A percentile compares a stretch with the other conserved stretches of the same genome.
Evolutionary conservation across 225 moss, liverwort and hornwort genomes (phyloP).

Genomic region (Lunularia cruciata): DNA sequence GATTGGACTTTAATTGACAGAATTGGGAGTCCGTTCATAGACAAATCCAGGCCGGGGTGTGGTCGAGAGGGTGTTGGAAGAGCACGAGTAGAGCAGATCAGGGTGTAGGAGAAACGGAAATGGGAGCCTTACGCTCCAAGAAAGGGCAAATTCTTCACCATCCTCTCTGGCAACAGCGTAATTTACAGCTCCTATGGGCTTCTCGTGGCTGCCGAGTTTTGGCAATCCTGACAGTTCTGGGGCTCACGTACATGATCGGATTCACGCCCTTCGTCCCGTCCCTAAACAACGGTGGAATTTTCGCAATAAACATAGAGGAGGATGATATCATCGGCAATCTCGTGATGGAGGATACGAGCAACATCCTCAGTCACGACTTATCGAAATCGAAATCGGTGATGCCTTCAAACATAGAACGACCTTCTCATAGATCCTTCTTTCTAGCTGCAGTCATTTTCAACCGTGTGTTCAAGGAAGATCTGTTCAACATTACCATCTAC

Average conservation of each 20-base stretch:
- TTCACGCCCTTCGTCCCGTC: conserved; percentile 10
- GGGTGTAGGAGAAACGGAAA: too few relatives aligned
- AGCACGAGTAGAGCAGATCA: too few relatives aligned
- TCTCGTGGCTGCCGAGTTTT: conserved; percentile 25
- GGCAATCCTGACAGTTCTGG: conserved; percentile 15
- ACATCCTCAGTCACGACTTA: conserved; percentile 21
- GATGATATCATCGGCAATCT: conserved; percentile 8
- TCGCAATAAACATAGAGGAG: neutral
- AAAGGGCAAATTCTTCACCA: conserved; percentile 3
- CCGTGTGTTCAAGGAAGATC: conserved; percentile 39
- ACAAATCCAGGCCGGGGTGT: too few relatives aligned
- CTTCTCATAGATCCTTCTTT: neutral
- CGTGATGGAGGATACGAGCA: conserved; percentile 2
- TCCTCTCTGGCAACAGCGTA: conserved; percentile 18
- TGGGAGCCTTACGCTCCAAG: conserved; percentile 25
- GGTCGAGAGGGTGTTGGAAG: too few relatives aligned
- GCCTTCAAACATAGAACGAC: neutral
- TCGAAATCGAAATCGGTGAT: conserved; percentile 7
- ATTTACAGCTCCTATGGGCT: neutral
- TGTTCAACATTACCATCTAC: conserved; percentile 48
- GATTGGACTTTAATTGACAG: too few relatives aligned
- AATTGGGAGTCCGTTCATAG: too few relatives aligned
- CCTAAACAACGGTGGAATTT: neutral
- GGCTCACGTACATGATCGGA: conserved; percentile 11
- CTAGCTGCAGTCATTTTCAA: conserved; percentile 43